A percentile compares a stretch with the other conserved stretches of the same genome.
These are phyloP conservation scores for Umbilicus rupestris DNA, from an alignment of 164 flowering plant genomes.

Conservation along the genomic window DNA sequence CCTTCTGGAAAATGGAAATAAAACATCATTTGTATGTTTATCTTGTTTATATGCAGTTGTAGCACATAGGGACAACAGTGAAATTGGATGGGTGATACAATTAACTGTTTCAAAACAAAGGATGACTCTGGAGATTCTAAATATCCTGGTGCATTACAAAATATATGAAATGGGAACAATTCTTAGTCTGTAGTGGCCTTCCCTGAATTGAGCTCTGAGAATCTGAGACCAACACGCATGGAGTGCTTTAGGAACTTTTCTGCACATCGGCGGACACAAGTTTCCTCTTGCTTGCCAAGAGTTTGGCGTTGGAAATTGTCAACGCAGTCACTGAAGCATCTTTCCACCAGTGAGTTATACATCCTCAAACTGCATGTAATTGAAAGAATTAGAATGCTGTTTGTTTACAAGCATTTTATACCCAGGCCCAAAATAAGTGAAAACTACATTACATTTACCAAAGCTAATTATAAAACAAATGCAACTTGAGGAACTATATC, in stretches of 20 bases:
- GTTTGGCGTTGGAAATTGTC: constrained; percentile 47
- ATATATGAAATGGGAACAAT: neutral
- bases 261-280: constrained; percentile 61
- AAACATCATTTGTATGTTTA: no score
- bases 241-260: constrained; percentile 71
- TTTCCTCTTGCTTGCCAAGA: constrained; percentile 65
- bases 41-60: no score
- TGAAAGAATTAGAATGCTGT: neutral
- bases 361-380: constrained; percentile 19
- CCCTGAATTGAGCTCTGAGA: constrained; percentile 72
- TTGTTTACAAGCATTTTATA: neutral
- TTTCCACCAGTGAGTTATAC: constrained; percentile 23
- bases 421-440: neutral
- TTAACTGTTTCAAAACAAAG: no score
- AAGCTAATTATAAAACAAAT: no score
- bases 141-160: neutral
- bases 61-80: no score
- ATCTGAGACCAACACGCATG: constrained; percentile 71
- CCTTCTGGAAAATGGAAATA: no score
- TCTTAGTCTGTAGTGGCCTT: constrained; percentile 47
- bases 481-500: no score
- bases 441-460: no score
- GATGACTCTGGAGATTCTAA: neutral
- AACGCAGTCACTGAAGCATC: constrained; percentile 20
- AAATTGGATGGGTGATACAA: no score